A percentile compares a stretch with the other conserved stretches of the same genome.
phyloP scores from a whole-genome alignment of 1,284 basidiomycete genomes.

The Pseudozyma flocculosa region DNA sequence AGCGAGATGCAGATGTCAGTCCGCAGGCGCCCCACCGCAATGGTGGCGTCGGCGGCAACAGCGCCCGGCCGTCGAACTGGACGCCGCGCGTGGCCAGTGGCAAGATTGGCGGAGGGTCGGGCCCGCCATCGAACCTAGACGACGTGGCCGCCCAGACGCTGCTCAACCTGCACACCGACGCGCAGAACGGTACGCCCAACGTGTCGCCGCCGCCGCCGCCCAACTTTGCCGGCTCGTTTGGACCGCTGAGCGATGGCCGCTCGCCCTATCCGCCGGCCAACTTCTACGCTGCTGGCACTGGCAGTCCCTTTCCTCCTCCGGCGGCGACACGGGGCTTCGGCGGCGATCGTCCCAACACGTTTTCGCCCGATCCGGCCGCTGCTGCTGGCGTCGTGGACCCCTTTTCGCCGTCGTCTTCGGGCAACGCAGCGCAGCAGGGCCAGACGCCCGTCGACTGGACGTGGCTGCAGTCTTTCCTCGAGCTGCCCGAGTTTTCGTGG shows the following conservation, averaged over 20 bases:
- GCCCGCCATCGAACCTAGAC: slow-evolving; percentile 16
- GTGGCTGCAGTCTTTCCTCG: slow-evolving; percentile 37
- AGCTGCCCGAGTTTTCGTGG: slow-evolving; percentile 35
- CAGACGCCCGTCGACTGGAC: slow-evolving; percentile 33
- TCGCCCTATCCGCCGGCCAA: slow-evolving; percentile 4
- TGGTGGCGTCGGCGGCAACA: too few species aligned
- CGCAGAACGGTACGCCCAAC: slow-evolving; percentile 1
- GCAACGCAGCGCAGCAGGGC: not conserved
- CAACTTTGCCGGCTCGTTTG: not conserved
- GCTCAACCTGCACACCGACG: slow-evolving; percentile 28
- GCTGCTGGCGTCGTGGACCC: slow-evolving; percentile 1
- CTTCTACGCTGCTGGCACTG: too few species aligned
- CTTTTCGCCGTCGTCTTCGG: slow-evolving; percentile 7
- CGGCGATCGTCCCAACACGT: slow-evolving; percentile 3
- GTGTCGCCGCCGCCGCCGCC: not conserved
- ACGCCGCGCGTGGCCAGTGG: too few species aligned
- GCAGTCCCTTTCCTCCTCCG: too few species aligned
- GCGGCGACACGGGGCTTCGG: too few species aligned
- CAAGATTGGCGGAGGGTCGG: too few species aligned
- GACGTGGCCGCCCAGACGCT: slow-evolving; percentile 23
- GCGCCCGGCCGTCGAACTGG: too few species aligned
- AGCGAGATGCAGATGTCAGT: too few species aligned
- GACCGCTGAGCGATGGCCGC: slow-evolving; percentile 1
- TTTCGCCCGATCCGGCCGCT: slow-evolving; percentile 5
- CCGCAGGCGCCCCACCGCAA: too few species aligned